Conservation (phyloP, 768 basidiomycete genomes). For the Boletus subparvulus region DNA sequence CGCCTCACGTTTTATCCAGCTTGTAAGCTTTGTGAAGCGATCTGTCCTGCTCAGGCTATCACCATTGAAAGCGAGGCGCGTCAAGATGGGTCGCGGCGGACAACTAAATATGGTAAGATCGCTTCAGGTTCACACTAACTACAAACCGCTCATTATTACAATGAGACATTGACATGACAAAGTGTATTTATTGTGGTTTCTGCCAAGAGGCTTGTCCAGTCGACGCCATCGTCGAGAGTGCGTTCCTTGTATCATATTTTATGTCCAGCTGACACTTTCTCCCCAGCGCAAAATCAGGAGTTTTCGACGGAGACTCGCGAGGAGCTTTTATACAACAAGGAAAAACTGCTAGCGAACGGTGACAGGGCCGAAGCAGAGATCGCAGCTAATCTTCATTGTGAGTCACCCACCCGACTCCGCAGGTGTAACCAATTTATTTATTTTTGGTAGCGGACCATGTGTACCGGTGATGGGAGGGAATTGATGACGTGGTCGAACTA, state of each 20-base stretch:
- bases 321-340: slow-evolving; percentile 98
- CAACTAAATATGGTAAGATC: slow-evolving; percentile 88
- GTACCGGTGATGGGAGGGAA: slow-evolving; percentile 58
- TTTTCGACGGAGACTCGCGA: slow-evolving; percentile 97
- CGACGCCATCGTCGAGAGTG: slow-evolving; percentile 98
- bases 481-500: slow-evolving; percentile 7
- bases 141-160: not conserved
- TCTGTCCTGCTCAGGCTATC: slow-evolving; percentile 98
- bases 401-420: slow-evolving; percentile 22
- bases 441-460: slow-evolving; percentile 73
- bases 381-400: slow-evolving; percentile 87
- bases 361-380: slow-evolving; percentile 97
- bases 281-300: slow-evolving; percentile 91
- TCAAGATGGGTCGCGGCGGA: slow-evolving; percentile 91
- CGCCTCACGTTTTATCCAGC: slow-evolving; percentile 47
- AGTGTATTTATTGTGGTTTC: slow-evolving; percentile 99
- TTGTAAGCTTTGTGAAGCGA: slow-evolving; percentile 98
- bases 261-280: slow-evolving; percentile 1
- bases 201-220: slow-evolving; percentile 99
- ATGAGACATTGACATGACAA: slow-evolving; percentile 98
- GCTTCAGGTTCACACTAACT: not conserved
- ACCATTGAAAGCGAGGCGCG: slow-evolving; percentile 98
- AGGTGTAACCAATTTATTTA: slow-evolving; percentile 19
- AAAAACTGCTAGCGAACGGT: slow-evolving; percentile 94
- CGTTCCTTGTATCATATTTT: slow-evolving; percentile 33